phyloP scores from a whole-genome alignment of 345 rosid genomes.

The Aquilaria malaccensis region DNA sequence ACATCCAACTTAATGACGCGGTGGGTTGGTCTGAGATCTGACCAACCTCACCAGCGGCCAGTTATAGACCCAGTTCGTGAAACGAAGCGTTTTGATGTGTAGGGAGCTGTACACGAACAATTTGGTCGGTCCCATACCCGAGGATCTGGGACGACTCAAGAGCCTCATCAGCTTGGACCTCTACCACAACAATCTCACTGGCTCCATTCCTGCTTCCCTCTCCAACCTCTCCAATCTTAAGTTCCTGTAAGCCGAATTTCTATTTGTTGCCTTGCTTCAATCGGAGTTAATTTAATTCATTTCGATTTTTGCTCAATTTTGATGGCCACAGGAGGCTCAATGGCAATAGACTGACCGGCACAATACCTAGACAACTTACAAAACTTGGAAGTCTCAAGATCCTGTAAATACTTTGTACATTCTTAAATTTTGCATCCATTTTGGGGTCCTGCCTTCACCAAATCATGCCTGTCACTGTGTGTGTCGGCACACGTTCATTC shows the following conservation, averaged over 20 bases:
- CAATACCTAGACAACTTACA: conserved; percentile 58
- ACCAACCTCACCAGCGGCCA: neutral
- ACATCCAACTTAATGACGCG: neutral
- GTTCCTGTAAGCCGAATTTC: conserved; percentile 40
- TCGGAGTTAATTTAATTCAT: neutral
- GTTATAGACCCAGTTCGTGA: neutral
- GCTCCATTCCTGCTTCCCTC: conserved; percentile 52
- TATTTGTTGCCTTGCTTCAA: neutral
- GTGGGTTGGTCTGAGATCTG: neutral
- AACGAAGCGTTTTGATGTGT: conserved; percentile 3
- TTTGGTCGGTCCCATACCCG: conserved; percentile 47
- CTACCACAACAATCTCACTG: conserved; percentile 57
- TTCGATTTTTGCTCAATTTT: no score
- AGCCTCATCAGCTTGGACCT: conserved; percentile 66
- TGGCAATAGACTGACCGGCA: conserved; percentile 53
- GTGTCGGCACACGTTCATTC: neutral
- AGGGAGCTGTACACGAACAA: conserved; percentile 67
- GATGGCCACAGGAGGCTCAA: conserved; percentile 48
- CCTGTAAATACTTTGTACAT: conserved; percentile 27
- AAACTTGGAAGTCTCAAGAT: conserved; percentile 53
- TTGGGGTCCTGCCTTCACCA: neutral
- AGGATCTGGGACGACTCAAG: conserved; percentile 53
- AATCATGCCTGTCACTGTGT: no score
- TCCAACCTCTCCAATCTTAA: conserved; percentile 51
- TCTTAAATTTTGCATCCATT: neutral